phyloP scores from a whole-genome alignment of 164 flowering plant species.

The Pachysandra terminalis region DNA sequence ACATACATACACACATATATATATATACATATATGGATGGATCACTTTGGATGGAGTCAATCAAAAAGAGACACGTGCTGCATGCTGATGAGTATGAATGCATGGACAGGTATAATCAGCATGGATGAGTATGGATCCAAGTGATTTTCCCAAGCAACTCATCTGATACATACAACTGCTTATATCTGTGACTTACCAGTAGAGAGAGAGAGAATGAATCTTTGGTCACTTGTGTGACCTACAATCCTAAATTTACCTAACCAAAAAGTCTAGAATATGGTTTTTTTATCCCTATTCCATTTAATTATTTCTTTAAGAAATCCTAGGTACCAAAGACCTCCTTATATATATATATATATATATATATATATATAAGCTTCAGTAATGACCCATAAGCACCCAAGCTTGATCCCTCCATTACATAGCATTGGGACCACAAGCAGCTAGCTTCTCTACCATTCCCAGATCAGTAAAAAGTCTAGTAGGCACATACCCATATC shows the following conservation, averaged over 20 bases:
- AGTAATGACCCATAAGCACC: conserved; percentile 1
- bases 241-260: background rate
- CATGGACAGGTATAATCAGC: too few relatives aligned
- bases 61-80: too few relatives aligned
- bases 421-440: conserved; percentile 16
- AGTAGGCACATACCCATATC: conserved; percentile 11
- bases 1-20: too few relatives aligned
- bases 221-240: background rate
- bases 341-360: too few relatives aligned
- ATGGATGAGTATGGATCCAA: too few relatives aligned
- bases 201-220: too few relatives aligned
- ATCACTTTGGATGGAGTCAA: too few relatives aligned
- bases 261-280: background rate
- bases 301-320: background rate
- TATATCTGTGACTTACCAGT: too few relatives aligned
- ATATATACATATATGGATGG: too few relatives aligned
- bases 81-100: too few relatives aligned
- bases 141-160: too few relatives aligned
- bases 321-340: background rate
- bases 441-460: conserved; percentile 2
- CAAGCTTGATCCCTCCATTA: conserved; percentile 13
- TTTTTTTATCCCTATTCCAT: background rate
- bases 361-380: conserved; percentile 24
- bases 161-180: too few relatives aligned
- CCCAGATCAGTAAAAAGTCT: background rate